phyloP scores from a whole-genome alignment of 208 protist species.

The Trypanosoma rangeli region DNA sequence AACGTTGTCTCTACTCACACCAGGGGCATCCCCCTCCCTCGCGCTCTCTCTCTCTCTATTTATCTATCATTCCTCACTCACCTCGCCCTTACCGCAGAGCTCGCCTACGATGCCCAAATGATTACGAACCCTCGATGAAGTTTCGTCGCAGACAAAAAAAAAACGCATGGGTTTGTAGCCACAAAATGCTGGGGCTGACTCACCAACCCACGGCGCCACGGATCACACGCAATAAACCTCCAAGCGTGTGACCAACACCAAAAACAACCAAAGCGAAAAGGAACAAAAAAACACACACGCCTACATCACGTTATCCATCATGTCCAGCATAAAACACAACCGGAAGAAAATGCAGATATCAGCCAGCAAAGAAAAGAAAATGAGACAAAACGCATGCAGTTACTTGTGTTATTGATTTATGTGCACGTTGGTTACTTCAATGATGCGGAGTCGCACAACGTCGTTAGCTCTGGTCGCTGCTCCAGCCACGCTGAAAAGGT shows the following conservation, averaged over 20 bases:
- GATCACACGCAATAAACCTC: neutral
- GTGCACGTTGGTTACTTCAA: constrained; percentile 40
- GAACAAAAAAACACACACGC: constrained; percentile 1
- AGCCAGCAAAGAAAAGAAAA: neutral
- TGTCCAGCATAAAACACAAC: neutral
- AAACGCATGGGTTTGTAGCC: neutral
- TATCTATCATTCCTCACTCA: neutral
- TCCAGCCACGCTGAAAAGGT: constrained; percentile 64
- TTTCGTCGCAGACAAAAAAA: neutral
- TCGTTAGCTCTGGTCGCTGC: constrained; percentile 66
- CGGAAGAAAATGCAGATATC: neutral
- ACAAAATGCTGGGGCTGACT: neutral
- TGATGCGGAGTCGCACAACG: constrained; percentile 53
- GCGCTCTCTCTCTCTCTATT: too few relatives aligned
- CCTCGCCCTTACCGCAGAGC: neutral
- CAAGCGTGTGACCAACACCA: neutral
- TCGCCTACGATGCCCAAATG: neutral
- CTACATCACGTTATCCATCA: neutral
- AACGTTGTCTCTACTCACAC: neutral
- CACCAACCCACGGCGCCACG: too few relatives aligned
- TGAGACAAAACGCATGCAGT: constrained; percentile 7
- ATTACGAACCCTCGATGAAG: neutral
- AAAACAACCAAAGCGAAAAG: neutral
- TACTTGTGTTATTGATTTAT: neutral
- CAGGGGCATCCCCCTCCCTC: neutral